phyloP scores from a whole-genome alignment of 1,139 yeast genomes.

The Yamadazyma trypodendri region DNA sequence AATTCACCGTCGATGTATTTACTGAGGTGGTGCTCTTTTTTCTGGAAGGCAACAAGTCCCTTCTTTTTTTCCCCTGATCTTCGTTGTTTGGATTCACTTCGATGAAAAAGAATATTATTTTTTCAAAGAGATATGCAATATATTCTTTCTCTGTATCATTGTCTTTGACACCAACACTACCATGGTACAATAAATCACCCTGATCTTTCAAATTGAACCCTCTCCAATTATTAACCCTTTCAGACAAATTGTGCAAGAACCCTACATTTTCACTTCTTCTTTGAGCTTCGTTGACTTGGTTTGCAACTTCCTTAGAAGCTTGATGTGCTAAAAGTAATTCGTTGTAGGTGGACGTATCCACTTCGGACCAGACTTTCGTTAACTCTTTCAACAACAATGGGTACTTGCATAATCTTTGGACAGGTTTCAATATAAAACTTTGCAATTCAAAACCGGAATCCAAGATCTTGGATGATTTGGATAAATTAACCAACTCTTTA shows the following conservation, averaged over 20 bases:
- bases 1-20: constrained; percentile 37
- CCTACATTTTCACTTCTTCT: constrained; percentile 86
- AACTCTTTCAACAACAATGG: constrained; percentile 80
- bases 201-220: constrained; percentile 83
- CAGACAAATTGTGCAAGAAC: constrained; percentile 63
- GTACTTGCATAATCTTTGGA: constrained; percentile 91
- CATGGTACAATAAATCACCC: constrained; percentile 82
- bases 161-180: constrained; percentile 73
- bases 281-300: constrained; percentile 89
- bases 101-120: constrained; percentile 77
- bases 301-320: constrained; percentile 67
- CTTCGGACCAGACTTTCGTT: constrained; percentile 43
- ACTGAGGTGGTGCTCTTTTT: constrained; percentile 38
- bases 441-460: constrained; percentile 90
- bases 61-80: constrained; percentile 30
- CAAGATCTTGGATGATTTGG: constrained; percentile 58
- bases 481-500: constrained; percentile 58
- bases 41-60: constrained; percentile 39
- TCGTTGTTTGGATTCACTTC: constrained; percentile 30
- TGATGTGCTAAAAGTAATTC: constrained; percentile 72
- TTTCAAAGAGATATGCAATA: constrained; percentile 85
- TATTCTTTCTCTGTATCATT: constrained; percentile 84
- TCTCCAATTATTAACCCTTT: constrained; percentile 85
- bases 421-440: constrained; percentile 87
- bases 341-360: constrained; percentile 48